These are phyloP conservation scores for Ogataea zsoltii DNA, from an alignment of 805 yeast genomes.

Conservation along the genomic window DNA sequence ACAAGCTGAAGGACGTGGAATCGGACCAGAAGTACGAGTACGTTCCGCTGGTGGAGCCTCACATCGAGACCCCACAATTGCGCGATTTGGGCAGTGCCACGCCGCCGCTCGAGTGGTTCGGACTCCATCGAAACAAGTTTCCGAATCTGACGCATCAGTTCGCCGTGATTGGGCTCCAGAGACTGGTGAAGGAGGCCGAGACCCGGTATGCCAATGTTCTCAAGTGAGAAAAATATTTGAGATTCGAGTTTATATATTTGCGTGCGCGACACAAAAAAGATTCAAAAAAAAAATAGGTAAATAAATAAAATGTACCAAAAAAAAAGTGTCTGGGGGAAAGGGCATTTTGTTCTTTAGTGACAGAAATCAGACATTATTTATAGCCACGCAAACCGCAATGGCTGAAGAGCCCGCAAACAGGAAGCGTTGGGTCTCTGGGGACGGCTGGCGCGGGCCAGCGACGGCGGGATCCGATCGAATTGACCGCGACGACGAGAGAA, in stretches of 20 bases:
- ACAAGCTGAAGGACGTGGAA: constrained; percentile 48
- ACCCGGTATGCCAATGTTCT: constrained; percentile 48
- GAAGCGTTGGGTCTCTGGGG: background rate
- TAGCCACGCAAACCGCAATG: background rate
- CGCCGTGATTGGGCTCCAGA: constrained; percentile 71
- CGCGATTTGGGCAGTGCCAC: constrained; percentile 95
- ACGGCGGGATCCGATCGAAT: background rate
- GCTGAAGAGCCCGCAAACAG: background rate
- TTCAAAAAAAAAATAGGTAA: background rate
- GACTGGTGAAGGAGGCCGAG: constrained; percentile 69
- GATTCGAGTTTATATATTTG: background rate
- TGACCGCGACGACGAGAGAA: background rate
- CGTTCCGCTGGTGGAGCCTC: constrained; percentile 68
- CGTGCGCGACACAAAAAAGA: background rate
- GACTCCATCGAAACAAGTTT: constrained; percentile 80
- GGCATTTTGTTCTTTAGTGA: too few species aligned
- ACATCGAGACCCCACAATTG: constrained; percentile 85
- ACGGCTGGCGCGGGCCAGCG: background rate
- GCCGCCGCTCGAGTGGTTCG: constrained; percentile 98
- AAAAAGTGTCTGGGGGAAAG: too few species aligned
- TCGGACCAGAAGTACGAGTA: constrained; percentile 52
- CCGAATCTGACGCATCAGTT: constrained; percentile 87
- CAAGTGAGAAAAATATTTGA: constrained; percentile 33
- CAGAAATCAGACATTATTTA: too few species aligned
- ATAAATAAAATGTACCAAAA: background rate